These are phyloP conservation scores for Zalaria obscura DNA, from an alignment of 2,329 filamentous ascomycete genomes.

Conservation along the genomic window DNA sequence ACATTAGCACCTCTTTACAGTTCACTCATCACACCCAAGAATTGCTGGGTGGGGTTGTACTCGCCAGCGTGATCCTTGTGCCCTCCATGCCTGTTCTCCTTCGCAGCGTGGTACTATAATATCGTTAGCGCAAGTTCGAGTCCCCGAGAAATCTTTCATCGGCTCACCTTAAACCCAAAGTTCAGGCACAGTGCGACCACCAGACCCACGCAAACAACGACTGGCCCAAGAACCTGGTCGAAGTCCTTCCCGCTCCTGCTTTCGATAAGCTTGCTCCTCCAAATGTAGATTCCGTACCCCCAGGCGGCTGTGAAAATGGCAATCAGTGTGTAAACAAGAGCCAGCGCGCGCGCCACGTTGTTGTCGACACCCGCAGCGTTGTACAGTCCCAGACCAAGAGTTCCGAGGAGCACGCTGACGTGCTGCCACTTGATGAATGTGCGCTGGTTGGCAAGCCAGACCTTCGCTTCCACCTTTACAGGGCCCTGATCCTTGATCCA, in stretches of 20 bases:
- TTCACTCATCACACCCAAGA: background rate
- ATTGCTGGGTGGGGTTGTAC: background rate
- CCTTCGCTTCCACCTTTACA: slow-evolving; percentile 88
- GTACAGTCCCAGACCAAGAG: slow-evolving; percentile 71
- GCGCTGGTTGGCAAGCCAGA: slow-evolving; percentile 96
- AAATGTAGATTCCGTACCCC: slow-evolving; percentile 75
- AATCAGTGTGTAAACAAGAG: slow-evolving; percentile 69
- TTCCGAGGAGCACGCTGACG: slow-evolving; percentile 75
- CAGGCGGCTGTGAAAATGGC: slow-evolving; percentile 72
- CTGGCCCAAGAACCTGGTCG: slow-evolving; percentile 73
- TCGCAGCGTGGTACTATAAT: background rate
- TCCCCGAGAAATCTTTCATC: background rate
- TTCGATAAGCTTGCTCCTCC: slow-evolving; percentile 63
- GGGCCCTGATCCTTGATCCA: slow-evolving; percentile 95
- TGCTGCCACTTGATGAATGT: slow-evolving; percentile 99
- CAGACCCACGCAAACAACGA: slow-evolving; percentile 69
- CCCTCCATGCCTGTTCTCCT: background rate
- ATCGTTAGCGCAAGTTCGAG: background rate
- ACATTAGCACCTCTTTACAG: background rate
- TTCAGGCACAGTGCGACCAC: slow-evolving; percentile 71
- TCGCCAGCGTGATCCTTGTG: background rate
- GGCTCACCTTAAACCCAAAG: slow-evolving; percentile 65
- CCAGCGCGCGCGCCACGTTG: slow-evolving; percentile 60
- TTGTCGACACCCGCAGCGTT: slow-evolving; percentile 69
- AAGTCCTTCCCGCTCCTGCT: slow-evolving; percentile 84